Base-by-base conservation (phyloP, 2,329 filamentous ascomycete genomes). In the Aschersonia sp. region DNA sequence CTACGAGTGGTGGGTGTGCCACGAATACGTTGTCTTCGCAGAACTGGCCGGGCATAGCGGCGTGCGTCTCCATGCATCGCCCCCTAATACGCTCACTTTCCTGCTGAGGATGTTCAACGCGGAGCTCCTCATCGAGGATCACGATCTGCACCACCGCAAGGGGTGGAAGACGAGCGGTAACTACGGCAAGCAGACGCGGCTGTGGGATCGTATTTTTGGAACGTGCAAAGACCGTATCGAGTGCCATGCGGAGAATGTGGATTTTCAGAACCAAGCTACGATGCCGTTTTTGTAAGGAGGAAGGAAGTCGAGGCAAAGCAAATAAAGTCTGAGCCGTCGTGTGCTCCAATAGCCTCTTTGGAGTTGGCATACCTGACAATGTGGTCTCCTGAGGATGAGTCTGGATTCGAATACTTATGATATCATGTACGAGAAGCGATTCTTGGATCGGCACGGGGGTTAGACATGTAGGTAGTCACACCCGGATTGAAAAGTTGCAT, bases 1-100 rank as follows among this genome's bases (percentile, higher is more conserved):
- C 52, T 69, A 70, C 46, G 67, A 70, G 43, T 70, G 66, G 66
- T 70, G 66, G 66, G 52, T 71, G 29, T 70, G 66, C n/a, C 35
- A 41, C 12, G 12, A 46, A 20, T 31, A 46, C 29, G 45, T 43
- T 10, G 45, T 41, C 31, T 41, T 41, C 31, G 38, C 38, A 10
- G 53, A 63, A 68, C 46, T 59, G 65, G 47, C 70, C 66, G 46
- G 59, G 69, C 31, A 59, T 65, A 12, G 70, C 60, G 53, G 54
- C 63, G 4, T 56, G 55, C 31, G 65, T 64, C 5, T 65, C 67
- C 47, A 64, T 53, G 58, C 1, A 3, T 58, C 58, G 1, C 58
- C 63, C 0, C 64, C 67, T 0, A 59, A 58, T 1, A 60, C 63
- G 0, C 50, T 67, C 29, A 59, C 53, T 9, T 64, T 58, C 55